Conservation (phyloP, 2,329 filamentous ascomycete species). For the Stenocarpella maydis region DNA sequence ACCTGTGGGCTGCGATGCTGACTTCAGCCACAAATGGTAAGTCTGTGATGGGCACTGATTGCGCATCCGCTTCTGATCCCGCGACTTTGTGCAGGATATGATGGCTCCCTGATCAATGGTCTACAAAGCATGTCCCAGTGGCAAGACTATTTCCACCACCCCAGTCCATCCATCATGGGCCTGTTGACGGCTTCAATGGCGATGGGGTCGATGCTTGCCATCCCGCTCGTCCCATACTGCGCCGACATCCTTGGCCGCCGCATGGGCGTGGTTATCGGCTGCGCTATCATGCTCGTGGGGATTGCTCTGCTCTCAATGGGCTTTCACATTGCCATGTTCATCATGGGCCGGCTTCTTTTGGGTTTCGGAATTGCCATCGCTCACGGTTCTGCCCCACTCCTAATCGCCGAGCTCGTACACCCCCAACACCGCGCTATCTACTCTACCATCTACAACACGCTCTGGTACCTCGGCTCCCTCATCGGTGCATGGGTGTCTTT, state of each 20-base stretch:
- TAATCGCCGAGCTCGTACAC: constrained; percentile 49
- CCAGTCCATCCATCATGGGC: constrained; percentile 47
- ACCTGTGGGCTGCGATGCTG: constrained; percentile 46
- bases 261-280: constrained; percentile 54
- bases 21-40: constrained; percentile 48
- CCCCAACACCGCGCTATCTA: constrained; percentile 47
- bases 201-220: constrained; percentile 54
- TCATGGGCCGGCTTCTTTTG: constrained; percentile 48
- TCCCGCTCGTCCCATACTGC: constrained; percentile 55
- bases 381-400: constrained; percentile 37
- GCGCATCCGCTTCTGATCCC: not conserved
- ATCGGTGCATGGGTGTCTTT: constrained; percentile 40
- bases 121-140: constrained; percentile 54
- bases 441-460: constrained; percentile 45
- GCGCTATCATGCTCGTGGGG: constrained; percentile 51
- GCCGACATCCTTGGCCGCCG: constrained; percentile 55
- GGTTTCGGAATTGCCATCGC: constrained; percentile 44
- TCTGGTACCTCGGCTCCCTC: constrained; percentile 42
- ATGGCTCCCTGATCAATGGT: constrained; percentile 56
- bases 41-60: not conserved
- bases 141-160: constrained; percentile 46
- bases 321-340: constrained; percentile 50
- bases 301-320: constrained; percentile 50
- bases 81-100: constrained; percentile 43
- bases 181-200: constrained; percentile 54